Evolutionary conservation across 371 early-diverging fungal species (phyloP), one percentile per base, ranked within the genome.

Genomic region (Rhizopus arrhizus): DNA sequence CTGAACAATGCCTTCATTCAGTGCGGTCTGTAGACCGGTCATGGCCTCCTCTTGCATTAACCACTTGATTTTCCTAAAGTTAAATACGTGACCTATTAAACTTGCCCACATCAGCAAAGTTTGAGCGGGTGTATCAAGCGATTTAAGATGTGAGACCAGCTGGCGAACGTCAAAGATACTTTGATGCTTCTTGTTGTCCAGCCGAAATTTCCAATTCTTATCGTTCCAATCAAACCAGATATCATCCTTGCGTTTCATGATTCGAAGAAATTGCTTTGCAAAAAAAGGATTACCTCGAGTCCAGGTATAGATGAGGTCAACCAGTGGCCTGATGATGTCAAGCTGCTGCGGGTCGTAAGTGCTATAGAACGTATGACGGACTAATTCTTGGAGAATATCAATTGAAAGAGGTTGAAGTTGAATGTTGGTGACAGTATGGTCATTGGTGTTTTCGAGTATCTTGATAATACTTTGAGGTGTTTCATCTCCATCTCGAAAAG

Each of bases 281-380:
- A 72, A 78, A 53, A 78, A 75, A 1, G 79, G 79, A 11, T 78
- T 78, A 3, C 79, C 79, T 31, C 72, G 64, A n/a, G 76, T 75
- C 50, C 72, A 72, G 3, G 56, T 67, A 38, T 62, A 72, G 11
- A 79, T 60, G 10, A 74, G 61, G 8, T 75, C 72, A 0, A 64
- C 70, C 1, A 79, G 55, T 6, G 68, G 76, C 40, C 45, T 46
- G 5, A 62, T 55, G 3, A 49, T 46, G 6, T 59, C 59, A 5
- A 43, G 16, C 2, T 62, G 59, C 7, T 69, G 61, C 2, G 51
- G 43, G 31, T 69, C 64, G 9, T 63, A 49, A 2, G 41, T 60
- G 12, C 71, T 66, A 33, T 78, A 72, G 13, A 79, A 46, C 1
- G 76, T 76, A 22, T 73, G 58, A 7, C 64, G 61, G 16, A 79